These are phyloP conservation scores for Saccharomycopsis fibuligera DNA, from an alignment of 805 yeast species.

Conservation along the genomic window DNA sequence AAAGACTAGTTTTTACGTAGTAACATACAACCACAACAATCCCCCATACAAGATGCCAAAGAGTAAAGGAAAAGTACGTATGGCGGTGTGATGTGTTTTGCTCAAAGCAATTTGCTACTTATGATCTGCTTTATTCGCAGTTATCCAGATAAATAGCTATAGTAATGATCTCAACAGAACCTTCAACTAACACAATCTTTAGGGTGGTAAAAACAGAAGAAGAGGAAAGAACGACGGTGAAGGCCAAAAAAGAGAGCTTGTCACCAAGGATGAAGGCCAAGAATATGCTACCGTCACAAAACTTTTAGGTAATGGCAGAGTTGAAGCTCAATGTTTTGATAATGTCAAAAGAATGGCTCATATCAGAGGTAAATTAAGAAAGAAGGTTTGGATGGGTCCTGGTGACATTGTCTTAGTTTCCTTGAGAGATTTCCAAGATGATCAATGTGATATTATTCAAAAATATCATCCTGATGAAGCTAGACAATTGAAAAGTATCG, in stretches of 20 bases:
- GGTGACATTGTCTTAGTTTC: conserved; percentile 96
- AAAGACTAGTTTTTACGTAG: too few relatives aligned
- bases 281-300: conserved; percentile 97
- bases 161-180: too few relatives aligned
- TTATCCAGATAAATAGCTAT: too few relatives aligned
- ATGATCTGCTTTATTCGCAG: too few relatives aligned
- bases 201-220: conserved; percentile 87
- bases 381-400: conserved; percentile 99
- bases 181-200: conserved; percentile 19
- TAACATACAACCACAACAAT: not conserved
- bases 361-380: conserved; percentile 97
- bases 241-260: conserved; percentile 89
- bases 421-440: conserved; percentile 97
- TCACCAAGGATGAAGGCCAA: conserved; percentile 91
- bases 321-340: conserved; percentile 93
- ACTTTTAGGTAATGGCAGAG: conserved; percentile 97
- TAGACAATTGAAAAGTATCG: conserved; percentile 87
- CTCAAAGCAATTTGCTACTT: too few relatives aligned
- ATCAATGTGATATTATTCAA: conserved; percentile 95
- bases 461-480: conserved; percentile 98
- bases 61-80: conserved; percentile 49
- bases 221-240: conserved; percentile 94
- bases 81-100: too few relatives aligned
- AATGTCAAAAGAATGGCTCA: conserved; percentile 93
- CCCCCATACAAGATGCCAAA: conserved; percentile 52